These are phyloP conservation scores for Podospora tetraspora DNA, from an alignment of 495 filamentous ascomycete genomes.

Conservation along the genomic window DNA sequence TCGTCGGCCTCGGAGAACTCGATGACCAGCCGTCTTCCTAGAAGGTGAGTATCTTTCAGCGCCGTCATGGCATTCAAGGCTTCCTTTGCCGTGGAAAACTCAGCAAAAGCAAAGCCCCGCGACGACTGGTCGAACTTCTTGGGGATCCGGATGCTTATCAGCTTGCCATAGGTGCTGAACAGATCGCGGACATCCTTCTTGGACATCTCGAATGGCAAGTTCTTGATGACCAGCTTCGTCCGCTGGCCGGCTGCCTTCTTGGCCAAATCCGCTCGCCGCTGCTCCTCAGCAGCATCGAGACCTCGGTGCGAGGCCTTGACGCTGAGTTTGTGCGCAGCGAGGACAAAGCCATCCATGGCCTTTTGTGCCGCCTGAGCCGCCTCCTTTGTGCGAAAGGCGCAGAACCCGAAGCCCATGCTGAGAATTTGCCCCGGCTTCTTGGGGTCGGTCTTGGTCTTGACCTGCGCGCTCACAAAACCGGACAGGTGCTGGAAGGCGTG, in stretches of 20 bases:
- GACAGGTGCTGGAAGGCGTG: slow-evolving; percentile 73
- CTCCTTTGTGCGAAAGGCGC: slow-evolving; percentile 72
- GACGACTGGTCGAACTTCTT: slow-evolving; percentile 86
- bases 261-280: slow-evolving; percentile 68
- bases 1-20: slow-evolving; percentile 83
- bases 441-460: slow-evolving; percentile 82
- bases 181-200: slow-evolving; percentile 86
- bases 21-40: slow-evolving; percentile 81
- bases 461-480: slow-evolving; percentile 75
- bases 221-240: slow-evolving; percentile 97
- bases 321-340: slow-evolving; percentile 79
- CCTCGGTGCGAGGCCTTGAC: slow-evolving; percentile 82
- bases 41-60: slow-evolving; percentile 85
- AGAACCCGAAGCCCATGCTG: slow-evolving; percentile 96
- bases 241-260: slow-evolving; percentile 66
- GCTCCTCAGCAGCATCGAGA: slow-evolving; percentile 78
- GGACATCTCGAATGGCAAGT: slow-evolving; percentile 89
- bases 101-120: slow-evolving; percentile 94
- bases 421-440: slow-evolving; percentile 77
- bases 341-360: slow-evolving; percentile 78
- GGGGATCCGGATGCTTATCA: slow-evolving; percentile 86
- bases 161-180: slow-evolving; percentile 82
- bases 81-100: slow-evolving; percentile 87
- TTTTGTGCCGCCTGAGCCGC: slow-evolving; percentile 72
- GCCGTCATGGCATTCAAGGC: slow-evolving; percentile 90